Evolutionary conservation across 345 rosid genomes (phyloP).

Genomic region (Arabidopsis thaliana): DNA sequence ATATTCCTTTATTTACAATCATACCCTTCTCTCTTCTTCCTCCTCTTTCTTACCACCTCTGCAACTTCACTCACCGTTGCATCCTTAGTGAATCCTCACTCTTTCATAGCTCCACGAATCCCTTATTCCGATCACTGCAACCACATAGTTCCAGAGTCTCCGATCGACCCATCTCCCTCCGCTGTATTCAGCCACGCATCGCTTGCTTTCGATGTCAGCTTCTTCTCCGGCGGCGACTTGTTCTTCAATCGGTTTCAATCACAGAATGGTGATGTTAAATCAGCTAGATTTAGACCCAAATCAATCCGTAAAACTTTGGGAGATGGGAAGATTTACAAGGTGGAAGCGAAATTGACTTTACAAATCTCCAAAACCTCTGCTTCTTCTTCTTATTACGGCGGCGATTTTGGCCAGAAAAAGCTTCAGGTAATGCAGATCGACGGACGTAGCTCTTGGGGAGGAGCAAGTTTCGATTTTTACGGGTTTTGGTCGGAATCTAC

Average conservation of each 20-base stretch:
- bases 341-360: conserved; percentile 51
- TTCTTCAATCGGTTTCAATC: conserved; percentile 34
- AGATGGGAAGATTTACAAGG: conserved; percentile 38
- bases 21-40: conserved; percentile 17
- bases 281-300: conserved; percentile 45
- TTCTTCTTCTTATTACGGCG: conserved; percentile 36
- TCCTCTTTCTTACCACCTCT: conserved; percentile 36
- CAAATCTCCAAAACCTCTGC: conserved; percentile 42
- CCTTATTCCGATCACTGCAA: conserved; percentile 62
- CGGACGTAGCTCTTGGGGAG: conserved; percentile 48
- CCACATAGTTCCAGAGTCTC: conserved; percentile 54
- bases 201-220: conserved; percentile 51
- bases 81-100: conserved; percentile 30
- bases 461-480: conserved; percentile 50
- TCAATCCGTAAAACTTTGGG: conserved; percentile 32
- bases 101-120: conserved; percentile 33
- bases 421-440: conserved; percentile 54
- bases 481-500: conserved; percentile 78
- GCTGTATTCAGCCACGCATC: conserved; percentile 23
- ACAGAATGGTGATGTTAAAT: conserved; percentile 27
- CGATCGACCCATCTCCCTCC: conserved; percentile 35
- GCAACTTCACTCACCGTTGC: conserved; percentile 38
- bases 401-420: conserved; percentile 39
- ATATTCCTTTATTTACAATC: conserved; percentile 20
- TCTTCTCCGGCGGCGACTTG: conserved; percentile 60